Evolutionary conservation across 1,139 yeast species (phyloP).

Genomic region (Yamadazyma dendronema): DNA sequence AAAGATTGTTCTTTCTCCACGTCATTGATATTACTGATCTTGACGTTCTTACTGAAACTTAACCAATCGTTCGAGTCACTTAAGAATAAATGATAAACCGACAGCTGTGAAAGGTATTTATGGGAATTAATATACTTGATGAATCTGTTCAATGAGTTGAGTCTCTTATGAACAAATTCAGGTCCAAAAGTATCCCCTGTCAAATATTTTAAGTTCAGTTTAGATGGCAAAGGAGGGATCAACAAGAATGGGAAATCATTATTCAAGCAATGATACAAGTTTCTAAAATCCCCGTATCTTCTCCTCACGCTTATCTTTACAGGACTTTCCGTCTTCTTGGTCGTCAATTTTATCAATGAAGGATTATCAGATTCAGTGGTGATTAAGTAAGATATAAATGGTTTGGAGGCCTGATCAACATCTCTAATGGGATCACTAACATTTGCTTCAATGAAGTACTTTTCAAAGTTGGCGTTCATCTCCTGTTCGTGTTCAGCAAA

Average conservation of each 20-base stretch:
- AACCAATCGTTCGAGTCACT: slow-evolving; percentile 81
- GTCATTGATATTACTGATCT: slow-evolving; percentile 33
- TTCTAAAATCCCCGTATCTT: slow-evolving; percentile 79
- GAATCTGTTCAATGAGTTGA: slow-evolving; percentile 80
- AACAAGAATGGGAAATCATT: slow-evolving; percentile 83
- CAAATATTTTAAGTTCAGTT: slow-evolving; percentile 83
- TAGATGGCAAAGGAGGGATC: slow-evolving; percentile 93
- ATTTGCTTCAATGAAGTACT: slow-evolving; percentile 32
- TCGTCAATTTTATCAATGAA: slow-evolving; percentile 33
- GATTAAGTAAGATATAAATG: slow-evolving; percentile 77
- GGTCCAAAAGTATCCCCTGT: slow-evolving; percentile 89
- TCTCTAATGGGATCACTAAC: slow-evolving; percentile 80
- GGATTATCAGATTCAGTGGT: slow-evolving; percentile 59
- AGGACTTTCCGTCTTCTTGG: slow-evolving; percentile 11
- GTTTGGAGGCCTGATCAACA: slow-evolving; percentile 69
- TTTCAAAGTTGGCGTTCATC: slow-evolving; percentile 16
- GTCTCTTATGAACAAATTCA: slow-evolving; percentile 79
- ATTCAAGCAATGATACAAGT: slow-evolving; percentile 67
- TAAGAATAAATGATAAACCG: slow-evolving; percentile 71
- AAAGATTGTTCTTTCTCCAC: slow-evolving; percentile 21
- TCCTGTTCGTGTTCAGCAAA: slow-evolving; percentile 5
- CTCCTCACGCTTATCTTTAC: slow-evolving; percentile 60
- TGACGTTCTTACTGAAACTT: slow-evolving; percentile 66
- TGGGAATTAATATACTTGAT: slow-evolving; percentile 71
- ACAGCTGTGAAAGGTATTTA: slow-evolving; percentile 66